Evolutionary conservation across 306 rosid species (phyloP).

Genomic region (Castanospermum australe): DNA sequence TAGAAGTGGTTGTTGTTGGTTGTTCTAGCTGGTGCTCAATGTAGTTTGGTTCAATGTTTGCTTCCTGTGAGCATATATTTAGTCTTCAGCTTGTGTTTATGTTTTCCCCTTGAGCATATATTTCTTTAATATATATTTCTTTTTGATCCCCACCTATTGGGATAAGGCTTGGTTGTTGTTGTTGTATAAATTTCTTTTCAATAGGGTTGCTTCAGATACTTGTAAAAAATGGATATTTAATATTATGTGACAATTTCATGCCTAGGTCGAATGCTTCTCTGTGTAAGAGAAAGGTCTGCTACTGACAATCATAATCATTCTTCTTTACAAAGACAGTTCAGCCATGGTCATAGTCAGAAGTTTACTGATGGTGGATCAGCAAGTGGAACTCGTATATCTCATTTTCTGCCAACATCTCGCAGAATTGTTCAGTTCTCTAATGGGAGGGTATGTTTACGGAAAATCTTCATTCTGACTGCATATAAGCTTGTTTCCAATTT

Average conservation of each 20-base stretch:
- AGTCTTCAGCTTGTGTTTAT: background rate
- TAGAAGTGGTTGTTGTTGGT: background rate
- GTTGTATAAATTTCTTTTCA: background rate
- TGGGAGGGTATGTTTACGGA: conserved; percentile 68
- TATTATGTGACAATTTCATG: conserved; percentile 35
- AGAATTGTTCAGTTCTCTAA: conserved; percentile 96
- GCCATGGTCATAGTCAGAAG: conserved; percentile 82
- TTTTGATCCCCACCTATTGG: too few relatives aligned
- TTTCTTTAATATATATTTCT: background rate
- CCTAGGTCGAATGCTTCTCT: conserved; percentile 96
- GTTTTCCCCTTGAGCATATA: background rate
- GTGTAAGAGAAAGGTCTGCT: conserved; percentile 81
- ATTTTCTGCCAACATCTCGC: conserved; percentile 88
- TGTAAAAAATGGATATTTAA: conserved; percentile 9
- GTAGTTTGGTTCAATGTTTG: background rate
- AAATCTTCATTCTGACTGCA: conserved; percentile 6
- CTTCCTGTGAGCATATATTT: background rate
- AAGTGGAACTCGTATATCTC: conserved; percentile 68
- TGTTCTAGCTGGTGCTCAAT: background rate
- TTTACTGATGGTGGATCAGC: conserved; percentile 69
- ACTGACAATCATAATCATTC: conserved; percentile 65
- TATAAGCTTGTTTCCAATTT: background rate
- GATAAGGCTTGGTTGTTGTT: too few relatives aligned
- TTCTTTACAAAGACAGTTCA: conserved; percentile 62
- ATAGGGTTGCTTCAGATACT: background rate